phyloP scores from a whole-genome alignment of 441 rosid species.

The Dalechampia spathulata region DNA sequence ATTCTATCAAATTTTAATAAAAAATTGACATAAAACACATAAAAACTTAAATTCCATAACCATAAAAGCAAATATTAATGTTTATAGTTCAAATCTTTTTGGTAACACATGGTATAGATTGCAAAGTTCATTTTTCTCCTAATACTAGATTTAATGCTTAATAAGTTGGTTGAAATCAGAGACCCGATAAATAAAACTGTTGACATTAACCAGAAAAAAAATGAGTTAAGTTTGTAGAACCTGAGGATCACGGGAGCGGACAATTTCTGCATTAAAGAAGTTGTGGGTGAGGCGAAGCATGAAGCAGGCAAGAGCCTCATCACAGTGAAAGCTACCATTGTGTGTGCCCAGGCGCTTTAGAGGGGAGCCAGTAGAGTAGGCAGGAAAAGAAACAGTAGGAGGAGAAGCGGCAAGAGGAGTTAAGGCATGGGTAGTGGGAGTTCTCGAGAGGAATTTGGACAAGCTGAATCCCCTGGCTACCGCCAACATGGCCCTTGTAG shows the following conservation, averaged over 20 bases:
- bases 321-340: conserved; percentile 81
- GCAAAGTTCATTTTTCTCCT: no score
- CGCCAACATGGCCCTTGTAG: conserved; percentile 36
- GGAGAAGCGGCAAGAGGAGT: conserved; percentile 35
- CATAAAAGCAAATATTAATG: no score
- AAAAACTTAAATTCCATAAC: no score
- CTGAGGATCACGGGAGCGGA: conserved; percentile 70
- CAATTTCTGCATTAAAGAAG: conserved; percentile 57
- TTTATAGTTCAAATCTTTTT: no score
- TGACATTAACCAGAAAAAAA: no score
- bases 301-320: conserved; percentile 85
- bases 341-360: conserved; percentile 71
- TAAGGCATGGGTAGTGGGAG: conserved; percentile 11
- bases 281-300: conserved; percentile 69
- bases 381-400: conserved; percentile 51
- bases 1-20: no score
- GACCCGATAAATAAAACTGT: no score
- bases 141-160: no score
- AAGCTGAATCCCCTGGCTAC: conserved; percentile 38
- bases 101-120: no score
- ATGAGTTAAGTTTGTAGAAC: conserved; percentile 16
- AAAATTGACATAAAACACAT: no score
- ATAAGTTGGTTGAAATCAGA: no score
- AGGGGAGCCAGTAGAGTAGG: conserved; percentile 39
- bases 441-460: conserved; percentile 28